Evolutionary conservation across 768 basidiomycete genomes (phyloP), one percentile per base, ranked within the genome.

Genomic region (Pulveroboletus frians): DNA sequence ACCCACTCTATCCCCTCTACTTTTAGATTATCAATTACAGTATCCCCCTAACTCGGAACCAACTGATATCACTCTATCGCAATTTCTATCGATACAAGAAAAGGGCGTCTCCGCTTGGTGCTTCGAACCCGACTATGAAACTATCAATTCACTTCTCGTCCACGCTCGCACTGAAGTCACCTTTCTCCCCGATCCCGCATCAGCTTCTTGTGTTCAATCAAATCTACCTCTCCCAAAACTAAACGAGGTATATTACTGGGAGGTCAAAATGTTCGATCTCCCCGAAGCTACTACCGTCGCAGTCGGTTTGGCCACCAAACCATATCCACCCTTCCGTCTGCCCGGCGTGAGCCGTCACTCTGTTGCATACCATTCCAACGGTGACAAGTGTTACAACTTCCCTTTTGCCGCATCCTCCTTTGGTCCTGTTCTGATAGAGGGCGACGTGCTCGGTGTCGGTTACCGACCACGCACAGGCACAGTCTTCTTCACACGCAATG

Each of bases 221-320:
- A 99, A 98, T 66, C 76, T 99, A 9, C 96, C 96, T 2, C 73
- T 99, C 3, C 96, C 96, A 11, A 97, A 97, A 64, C 76, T 98
- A 43, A 99, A 99, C 71, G 96, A 98, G 67, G 93, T 97, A 11
- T 99, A 99, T 66, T 99, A 99, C 66, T 99, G 91, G 90, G 96
- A 99, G 66, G 88, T 92, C 53, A 99, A 99, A 73, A 90, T 98
- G 88, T 98, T 93, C 65, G 96, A 99, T 70, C 85, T 96, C 47
- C 92, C 94, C 11, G 75, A 80, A 52, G 73, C 79, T 3, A 98
- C 94, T 9, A 88, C 78, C 39, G 86, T 96, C n/a, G 83, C 92
- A 30, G 81, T 98, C 42, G 96, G 96, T 31, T 68, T 99, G 32
- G 93, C 95, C 15, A 99, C 96, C 3, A 98, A 96, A 68, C 96